Conservation (phyloP, 768 basidiomycete genomes). For the Hirschioporus abietinus region DNA sequence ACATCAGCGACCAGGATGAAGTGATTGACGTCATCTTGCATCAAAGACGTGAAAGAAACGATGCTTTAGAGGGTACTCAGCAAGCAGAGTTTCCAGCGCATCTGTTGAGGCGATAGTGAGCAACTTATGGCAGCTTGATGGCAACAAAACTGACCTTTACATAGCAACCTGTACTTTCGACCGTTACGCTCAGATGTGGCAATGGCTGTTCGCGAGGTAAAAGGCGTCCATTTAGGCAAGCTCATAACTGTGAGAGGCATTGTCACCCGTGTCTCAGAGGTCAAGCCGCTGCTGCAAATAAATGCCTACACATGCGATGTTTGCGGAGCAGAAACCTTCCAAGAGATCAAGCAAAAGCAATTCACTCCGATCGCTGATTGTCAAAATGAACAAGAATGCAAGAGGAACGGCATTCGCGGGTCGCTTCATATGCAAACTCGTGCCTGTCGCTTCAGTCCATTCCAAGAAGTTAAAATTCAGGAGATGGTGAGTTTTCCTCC, state of each 20-base stretch:
- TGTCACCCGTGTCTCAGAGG: conserved; percentile 97
- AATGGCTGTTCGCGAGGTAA: conserved; percentile 90
- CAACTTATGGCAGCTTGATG: conserved; percentile 21
- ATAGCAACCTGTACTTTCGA: conserved; percentile 90
- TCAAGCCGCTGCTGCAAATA: conserved; percentile 94
- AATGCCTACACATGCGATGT: conserved; percentile 98
- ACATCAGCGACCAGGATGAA: conserved; percentile 87
- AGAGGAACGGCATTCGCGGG: conserved; percentile 80
- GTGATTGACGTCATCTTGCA: conserved; percentile 96
- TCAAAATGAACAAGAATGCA: conserved; percentile 79
- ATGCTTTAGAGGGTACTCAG: conserved; percentile 63
- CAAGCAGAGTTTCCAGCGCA: conserved; percentile 85
- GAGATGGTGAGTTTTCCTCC: conserved; percentile 69
- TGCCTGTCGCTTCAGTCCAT: conserved; percentile 94
- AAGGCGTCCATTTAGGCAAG: conserved; percentile 79
- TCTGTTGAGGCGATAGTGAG: conserved; percentile 92
- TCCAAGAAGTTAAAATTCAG: conserved; percentile 98
- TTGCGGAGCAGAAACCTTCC: conserved; percentile 98
- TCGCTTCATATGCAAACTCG: conserved; percentile 98
- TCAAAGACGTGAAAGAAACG: conserved; percentile 86
- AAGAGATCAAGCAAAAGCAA: conserved; percentile 89
- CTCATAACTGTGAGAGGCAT: conserved; percentile 97
- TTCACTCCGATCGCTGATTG: conserved; percentile 89
- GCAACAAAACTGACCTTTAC: not conserved
- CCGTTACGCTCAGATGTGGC: conserved; percentile 72